A percentile compares a stretch with the other conserved stretches of the same genome.
Conservation (phyloP, 164 flowering plant species). For the Nymphaea thermarum region DNA sequence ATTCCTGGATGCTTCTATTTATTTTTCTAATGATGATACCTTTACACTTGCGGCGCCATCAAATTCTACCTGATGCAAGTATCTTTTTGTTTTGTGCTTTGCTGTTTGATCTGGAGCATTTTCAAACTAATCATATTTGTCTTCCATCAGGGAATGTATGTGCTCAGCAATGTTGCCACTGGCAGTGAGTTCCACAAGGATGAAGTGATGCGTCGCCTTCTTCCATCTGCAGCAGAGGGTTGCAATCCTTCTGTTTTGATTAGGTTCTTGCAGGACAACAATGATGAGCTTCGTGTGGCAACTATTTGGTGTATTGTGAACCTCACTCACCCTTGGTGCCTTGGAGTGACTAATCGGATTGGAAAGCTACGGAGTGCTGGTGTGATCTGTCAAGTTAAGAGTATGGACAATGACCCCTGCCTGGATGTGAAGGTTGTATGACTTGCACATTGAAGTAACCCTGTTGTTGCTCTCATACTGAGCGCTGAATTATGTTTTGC, state of each 20-base stretch:
- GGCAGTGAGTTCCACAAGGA: slow-evolving; percentile 82
- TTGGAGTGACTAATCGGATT: slow-evolving; percentile 43
- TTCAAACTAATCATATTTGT: too few relatives aligned
- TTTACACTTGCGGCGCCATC: too few relatives aligned
- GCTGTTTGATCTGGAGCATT: not conserved
- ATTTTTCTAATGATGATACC: too few relatives aligned
- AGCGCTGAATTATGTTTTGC: not conserved
- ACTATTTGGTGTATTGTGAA: slow-evolving; percentile 69
- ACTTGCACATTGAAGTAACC: not conserved
- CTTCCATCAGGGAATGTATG: slow-evolving; percentile 63
- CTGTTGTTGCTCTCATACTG: not conserved
- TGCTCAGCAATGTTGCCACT: slow-evolving; percentile 68
- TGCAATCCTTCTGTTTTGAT: slow-evolving; percentile 25
- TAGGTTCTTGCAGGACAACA: slow-evolving; percentile 50
- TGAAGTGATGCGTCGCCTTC: slow-evolving; percentile 60
- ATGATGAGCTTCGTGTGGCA: slow-evolving; percentile 55
- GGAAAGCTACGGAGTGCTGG: slow-evolving; percentile 51
- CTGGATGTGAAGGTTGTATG: slow-evolving; percentile 69
- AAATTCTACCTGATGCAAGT: too few relatives aligned
- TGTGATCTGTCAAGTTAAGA: slow-evolving; percentile 56
- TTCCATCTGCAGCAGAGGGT: slow-evolving; percentile 20
- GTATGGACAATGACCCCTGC: slow-evolving; percentile 75
- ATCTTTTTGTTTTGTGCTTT: too few relatives aligned
- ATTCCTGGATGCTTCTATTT: too few relatives aligned
- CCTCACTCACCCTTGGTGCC: slow-evolving; percentile 59